Evolutionary conservation across 73 alveolate species (phyloP).

Genomic region (Paramecium biaurelia): DNA sequence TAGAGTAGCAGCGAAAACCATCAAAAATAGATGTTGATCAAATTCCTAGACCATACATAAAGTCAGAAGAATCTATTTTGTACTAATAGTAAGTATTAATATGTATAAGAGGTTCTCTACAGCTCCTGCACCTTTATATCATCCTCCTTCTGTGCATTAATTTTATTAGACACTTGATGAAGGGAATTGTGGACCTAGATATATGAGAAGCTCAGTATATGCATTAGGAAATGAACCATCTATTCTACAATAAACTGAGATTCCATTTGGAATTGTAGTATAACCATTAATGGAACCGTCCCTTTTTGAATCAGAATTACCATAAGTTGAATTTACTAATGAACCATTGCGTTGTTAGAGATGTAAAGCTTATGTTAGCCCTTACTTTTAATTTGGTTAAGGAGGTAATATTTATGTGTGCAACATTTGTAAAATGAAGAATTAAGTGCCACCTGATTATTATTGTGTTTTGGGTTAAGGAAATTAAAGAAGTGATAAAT

Average conservation of each 20-base stretch:
- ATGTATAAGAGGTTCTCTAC: constrained; percentile 32
- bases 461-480: constrained; percentile 44
- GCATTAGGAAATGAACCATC: constrained; percentile 59
- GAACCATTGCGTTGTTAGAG: constrained; percentile 75
- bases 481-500: constrained; percentile 69
- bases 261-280: constrained; percentile 59
- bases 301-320: constrained; percentile 22
- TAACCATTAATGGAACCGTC: constrained; percentile 55
- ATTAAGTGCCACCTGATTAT: constrained; percentile 71
- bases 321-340: constrained; percentile 14
- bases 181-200: constrained; percentile 82
- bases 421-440: constrained; percentile 71
- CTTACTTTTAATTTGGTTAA: constrained; percentile 66
- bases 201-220: constrained; percentile 67
- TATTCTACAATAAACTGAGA: constrained; percentile 26
- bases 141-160: constrained; percentile 25
- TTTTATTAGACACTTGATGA: constrained; percentile 62
- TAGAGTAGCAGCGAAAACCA: neutral
- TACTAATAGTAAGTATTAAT: neutral
- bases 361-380: constrained; percentile 81
- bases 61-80: neutral
- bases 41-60: constrained; percentile 19
- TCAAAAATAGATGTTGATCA: neutral
- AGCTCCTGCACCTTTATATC: constrained; percentile 37
- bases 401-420: constrained; percentile 71